phyloP scores from a whole-genome alignment of 2,329 filamentous ascomycete genomes.

The Hortaea werneckii region DNA sequence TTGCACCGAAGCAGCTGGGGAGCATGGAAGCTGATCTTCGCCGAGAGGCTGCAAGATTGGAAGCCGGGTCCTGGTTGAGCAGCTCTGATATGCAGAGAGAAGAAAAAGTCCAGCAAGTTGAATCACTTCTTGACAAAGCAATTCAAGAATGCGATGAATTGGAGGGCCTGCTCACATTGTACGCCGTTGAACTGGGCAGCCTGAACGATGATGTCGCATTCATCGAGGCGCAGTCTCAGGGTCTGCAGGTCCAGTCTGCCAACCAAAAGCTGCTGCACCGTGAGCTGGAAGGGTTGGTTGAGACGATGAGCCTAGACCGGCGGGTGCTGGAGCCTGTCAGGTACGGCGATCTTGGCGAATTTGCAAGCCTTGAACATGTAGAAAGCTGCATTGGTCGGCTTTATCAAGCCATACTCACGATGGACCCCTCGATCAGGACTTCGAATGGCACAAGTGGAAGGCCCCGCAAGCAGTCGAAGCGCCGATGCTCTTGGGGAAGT shows the following conservation, averaged over 20 bases:
- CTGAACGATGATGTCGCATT: conserved; percentile 92
- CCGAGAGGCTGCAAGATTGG: conserved; percentile 77
- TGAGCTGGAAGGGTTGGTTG: conserved; percentile 78
- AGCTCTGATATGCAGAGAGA: conserved; percentile 70
- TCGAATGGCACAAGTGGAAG: conserved; percentile 29
- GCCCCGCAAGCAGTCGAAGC: conserved; percentile 1
- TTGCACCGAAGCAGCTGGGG: conserved; percentile 65
- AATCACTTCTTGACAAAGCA: conserved; percentile 75
- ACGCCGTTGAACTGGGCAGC: conserved; percentile 87
- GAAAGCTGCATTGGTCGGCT: conserved; percentile 69
- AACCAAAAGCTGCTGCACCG: conserved; percentile 91
- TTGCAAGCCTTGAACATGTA: conserved; percentile 62
- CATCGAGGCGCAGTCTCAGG: conserved; percentile 94
- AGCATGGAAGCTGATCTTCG: conserved; percentile 74
- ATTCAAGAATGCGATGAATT: conserved; percentile 93
- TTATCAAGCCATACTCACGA: conserved; percentile 88
- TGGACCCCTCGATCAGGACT: conserved; percentile 67
- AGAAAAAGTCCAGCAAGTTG: conserved; percentile 77
- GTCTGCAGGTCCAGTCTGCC: conserved; percentile 89
- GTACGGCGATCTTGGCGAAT: conserved; percentile 60
- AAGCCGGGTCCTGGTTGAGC: conserved; percentile 85
- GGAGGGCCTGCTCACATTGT: conserved; percentile 85
- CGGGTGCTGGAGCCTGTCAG: conserved; percentile 65
- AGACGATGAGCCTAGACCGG: conserved; percentile 78
- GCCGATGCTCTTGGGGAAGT: conserved; percentile 45